phyloP scores from a whole-genome alignment of 2,329 filamentous ascomycete species.

The Amphichorda felina region DNA sequence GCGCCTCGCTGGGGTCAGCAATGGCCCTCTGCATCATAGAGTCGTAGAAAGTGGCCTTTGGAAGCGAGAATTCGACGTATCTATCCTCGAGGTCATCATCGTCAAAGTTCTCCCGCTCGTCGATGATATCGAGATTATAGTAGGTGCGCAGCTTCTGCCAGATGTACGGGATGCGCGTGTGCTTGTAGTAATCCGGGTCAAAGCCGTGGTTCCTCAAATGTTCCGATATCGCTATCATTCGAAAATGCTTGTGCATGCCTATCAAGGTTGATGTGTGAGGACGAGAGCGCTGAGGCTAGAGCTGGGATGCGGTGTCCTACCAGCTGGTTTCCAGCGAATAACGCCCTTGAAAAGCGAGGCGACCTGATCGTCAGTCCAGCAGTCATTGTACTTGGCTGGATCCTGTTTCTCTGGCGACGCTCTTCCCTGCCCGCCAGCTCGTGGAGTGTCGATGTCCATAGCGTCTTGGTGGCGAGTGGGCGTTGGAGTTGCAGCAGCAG shows the following conservation, averaged over 20 bases:
- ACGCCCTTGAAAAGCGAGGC: slow-evolving; percentile 87
- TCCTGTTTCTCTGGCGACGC: neutral
- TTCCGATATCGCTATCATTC: slow-evolving; percentile 77
- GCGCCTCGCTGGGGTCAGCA: slow-evolving; percentile 33
- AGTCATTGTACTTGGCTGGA: slow-evolving; percentile 36
- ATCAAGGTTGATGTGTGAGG: neutral
- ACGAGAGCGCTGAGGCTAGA: too few species aligned
- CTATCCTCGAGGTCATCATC: slow-evolving; percentile 46
- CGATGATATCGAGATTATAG: slow-evolving; percentile 77
- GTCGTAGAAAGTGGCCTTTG: slow-evolving; percentile 31
- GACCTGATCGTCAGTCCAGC: slow-evolving; percentile 94
- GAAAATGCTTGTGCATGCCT: slow-evolving; percentile 92
- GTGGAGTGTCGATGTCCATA: slow-evolving; percentile 47
- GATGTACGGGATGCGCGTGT: slow-evolving; percentile 83
- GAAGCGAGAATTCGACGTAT: slow-evolving; percentile 57
- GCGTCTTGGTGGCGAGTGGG: slow-evolving; percentile 43
- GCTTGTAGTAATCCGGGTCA: slow-evolving; percentile 54
- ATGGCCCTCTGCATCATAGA: slow-evolving; percentile 31
- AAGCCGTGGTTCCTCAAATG: slow-evolving; percentile 72
- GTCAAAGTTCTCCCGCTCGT: slow-evolving; percentile 67
- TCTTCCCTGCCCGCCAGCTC: slow-evolving; percentile 22
- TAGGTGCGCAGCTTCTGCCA: slow-evolving; percentile 77
- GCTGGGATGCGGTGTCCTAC: slow-evolving; percentile 27
- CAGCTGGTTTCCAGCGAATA: slow-evolving; percentile 93
- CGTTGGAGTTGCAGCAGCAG: slow-evolving; percentile 42